A percentile compares a stretch with the other conserved stretches of the same genome.
Conservation (phyloP, 208 protist genomes). For the Trypanosoma cruzi region DNA sequence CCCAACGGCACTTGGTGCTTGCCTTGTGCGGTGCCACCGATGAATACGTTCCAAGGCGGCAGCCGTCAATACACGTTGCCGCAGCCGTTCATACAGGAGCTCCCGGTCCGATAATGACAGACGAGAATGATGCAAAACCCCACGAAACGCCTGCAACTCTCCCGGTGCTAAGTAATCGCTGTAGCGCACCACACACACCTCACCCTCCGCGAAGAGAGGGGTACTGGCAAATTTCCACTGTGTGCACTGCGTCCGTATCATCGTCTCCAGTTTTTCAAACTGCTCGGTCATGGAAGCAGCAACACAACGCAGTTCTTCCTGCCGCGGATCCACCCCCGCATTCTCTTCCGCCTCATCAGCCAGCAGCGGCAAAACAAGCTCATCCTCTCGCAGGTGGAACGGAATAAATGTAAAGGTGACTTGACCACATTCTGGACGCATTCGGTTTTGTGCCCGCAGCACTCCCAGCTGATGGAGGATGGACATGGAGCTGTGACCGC, state of each 20-base stretch:
- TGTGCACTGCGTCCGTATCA: slow-evolving; percentile 43
- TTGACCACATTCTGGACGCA: slow-evolving; percentile 22
- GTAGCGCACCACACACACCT: slow-evolving; percentile 62
- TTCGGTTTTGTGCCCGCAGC: slow-evolving; percentile 38
- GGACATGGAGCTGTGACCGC: slow-evolving; percentile 67
- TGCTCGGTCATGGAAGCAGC: slow-evolving; percentile 38
- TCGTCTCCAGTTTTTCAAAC: slow-evolving; percentile 37
- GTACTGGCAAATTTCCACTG: slow-evolving; percentile 28
- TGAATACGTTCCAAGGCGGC: slow-evolving; percentile 32
- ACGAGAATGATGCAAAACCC: slow-evolving; percentile 44
- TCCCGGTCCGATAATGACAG: slow-evolving; percentile 62
- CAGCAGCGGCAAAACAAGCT: slow-evolving; percentile 48
- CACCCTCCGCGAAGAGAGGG: slow-evolving; percentile 39
- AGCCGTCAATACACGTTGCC: slow-evolving; percentile 40
- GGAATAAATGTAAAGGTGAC: slow-evolving; percentile 46
- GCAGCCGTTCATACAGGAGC: slow-evolving; percentile 49
- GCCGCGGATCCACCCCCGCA: background rate
- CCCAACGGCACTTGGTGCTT: background rate
- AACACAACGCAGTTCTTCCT: background rate
- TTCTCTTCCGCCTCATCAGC: background rate
- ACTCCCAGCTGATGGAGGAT: slow-evolving; percentile 67
- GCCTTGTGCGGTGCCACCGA: slow-evolving; percentile 16
- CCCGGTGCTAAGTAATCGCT: slow-evolving; percentile 43
- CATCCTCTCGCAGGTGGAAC: slow-evolving; percentile 72
- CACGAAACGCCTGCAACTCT: slow-evolving; percentile 36